These are phyloP conservation scores for Mycena kentingensis DNA, from an alignment of 768 basidiomycete genomes.

Conservation along the genomic window DNA sequence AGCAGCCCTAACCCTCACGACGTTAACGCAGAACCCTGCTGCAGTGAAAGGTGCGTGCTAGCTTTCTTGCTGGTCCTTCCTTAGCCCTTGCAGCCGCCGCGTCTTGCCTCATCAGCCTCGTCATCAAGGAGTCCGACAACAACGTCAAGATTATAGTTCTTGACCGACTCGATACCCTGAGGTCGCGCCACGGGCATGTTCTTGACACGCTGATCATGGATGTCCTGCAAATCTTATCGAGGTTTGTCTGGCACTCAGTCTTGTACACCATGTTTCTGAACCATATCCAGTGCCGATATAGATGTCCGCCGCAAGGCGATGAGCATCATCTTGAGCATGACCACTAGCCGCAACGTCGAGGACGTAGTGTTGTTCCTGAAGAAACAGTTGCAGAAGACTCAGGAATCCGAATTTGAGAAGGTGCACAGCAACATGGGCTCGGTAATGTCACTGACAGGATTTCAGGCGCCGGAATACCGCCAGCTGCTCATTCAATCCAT, in stretches of 20 bases:
- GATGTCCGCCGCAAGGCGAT: conserved; percentile 95
- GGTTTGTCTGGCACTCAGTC: conserved; percentile 40
- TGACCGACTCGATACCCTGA: conserved; percentile 81
- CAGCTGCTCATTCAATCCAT: conserved; percentile 97
- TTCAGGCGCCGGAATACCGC: conserved; percentile 88
- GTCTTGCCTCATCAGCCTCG: conserved; percentile 81
- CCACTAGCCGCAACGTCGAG: conserved; percentile 91
- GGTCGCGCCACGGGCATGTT: conserved; percentile 84
- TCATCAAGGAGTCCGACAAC: conserved; percentile 96
- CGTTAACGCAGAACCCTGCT: conserved; percentile 91
- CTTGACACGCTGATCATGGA: conserved; percentile 95
- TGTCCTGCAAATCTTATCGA: conserved; percentile 85
- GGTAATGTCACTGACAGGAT: not conserved
- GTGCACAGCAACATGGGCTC: no score
- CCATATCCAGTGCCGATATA: conserved; percentile 76
- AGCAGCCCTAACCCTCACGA: conserved; percentile 92
- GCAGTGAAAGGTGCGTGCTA: conserved; percentile 81
- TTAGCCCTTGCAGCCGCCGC: conserved; percentile 68
- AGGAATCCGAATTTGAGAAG: conserved; percentile 92
- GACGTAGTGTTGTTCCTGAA: conserved; percentile 96
- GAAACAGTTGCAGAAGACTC: conserved; percentile 93
- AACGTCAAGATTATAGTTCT: conserved; percentile 98
- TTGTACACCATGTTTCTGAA: not conserved
- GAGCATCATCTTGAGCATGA: conserved; percentile 87
- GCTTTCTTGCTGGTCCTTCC: not conserved